Base-by-base conservation (phyloP, 2,329 filamentous ascomycete genomes). In the Penicillium digitatum region DNA sequence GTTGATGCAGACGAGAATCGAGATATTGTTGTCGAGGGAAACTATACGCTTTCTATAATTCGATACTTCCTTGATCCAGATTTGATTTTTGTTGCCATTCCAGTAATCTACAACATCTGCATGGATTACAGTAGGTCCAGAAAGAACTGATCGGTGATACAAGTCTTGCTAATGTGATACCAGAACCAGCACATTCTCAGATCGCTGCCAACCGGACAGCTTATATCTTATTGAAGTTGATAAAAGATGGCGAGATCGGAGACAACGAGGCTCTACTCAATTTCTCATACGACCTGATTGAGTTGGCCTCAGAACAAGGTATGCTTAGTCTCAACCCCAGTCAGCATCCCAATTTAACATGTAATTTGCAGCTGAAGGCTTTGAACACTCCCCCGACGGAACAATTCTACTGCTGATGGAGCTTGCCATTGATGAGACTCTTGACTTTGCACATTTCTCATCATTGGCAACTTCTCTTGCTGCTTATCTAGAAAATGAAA, bases 21-120 rank as follows among this genome's bases (percentile, higher is more conserved):
- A 54, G 64, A 69, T 9, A 69, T 69, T 48, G 73, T 76, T 26
- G 64, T 77, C 10, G 66, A 73, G 5, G 66, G 63, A 44, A 73
- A 74, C 43, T 73, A 75, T 58, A 76, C 70, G 8, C 55, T 66
- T 43, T 63, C 70, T 29, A 72, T 78, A 45, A 67, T 77, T 40
- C 63, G 64, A 27, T 67, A 70, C 47, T 62, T 75, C 32, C 58
- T 65, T 26, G 69, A 72, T 26, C 66, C 69, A 0, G 67, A 66
- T 3, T 66, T 77, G 32, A 63, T 70, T 16, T 67, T 74, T 54
- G 68, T 78, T 26, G 70, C 71, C 26, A 72, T 77, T 54, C 72
- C 74, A 54, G 75, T 77, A 42, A 66, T 78, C 40, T 78, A 75
- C 63, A 78, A 78, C 54, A 71, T 76, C 48, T 77, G 75, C 61